Evolutionary conservation across 768 basidiomycete species (phyloP).

Genomic region (Russula dissimulans): DNA sequence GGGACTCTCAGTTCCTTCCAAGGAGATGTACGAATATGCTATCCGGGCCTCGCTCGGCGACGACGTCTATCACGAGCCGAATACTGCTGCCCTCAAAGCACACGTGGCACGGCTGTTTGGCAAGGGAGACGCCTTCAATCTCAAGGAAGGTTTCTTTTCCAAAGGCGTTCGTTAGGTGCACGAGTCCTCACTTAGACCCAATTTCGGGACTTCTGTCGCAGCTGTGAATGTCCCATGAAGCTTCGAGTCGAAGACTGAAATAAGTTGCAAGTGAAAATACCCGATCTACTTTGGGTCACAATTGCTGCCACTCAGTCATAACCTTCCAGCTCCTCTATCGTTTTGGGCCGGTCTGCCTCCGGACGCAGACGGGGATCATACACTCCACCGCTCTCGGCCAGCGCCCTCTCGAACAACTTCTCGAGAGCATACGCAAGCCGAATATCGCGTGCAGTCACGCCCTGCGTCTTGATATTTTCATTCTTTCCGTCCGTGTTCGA

Average conservation of each 20-base stretch:
- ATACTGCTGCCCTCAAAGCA: conserved; percentile 50
- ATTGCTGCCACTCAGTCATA: neutral
- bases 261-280: too few relatives aligned
- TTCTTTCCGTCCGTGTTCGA: neutral
- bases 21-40: conserved; percentile 70
- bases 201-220: too few relatives aligned
- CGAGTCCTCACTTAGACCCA: too few relatives aligned
- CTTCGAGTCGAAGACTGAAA: too few relatives aligned
- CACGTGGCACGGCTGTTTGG: conserved; percentile 71
- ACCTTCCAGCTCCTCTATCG: conserved; percentile 3
- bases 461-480: neutral
- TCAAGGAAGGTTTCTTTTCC: too few relatives aligned
- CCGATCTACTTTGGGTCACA: neutral
- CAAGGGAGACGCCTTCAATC: conserved; percentile 71
- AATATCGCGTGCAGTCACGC: conserved; percentile 14
- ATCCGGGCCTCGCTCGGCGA: conserved; percentile 62
- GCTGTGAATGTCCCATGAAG: too few relatives aligned
- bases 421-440: conserved; percentile 13
- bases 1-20: conserved; percentile 35
- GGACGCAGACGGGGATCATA: conserved; percentile 1
- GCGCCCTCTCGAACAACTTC: conserved; percentile 3
- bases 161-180: too few relatives aligned
- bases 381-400: neutral
- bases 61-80: conserved; percentile 64
- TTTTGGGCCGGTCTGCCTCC: conserved; percentile 6